Evolutionary conservation across 345 rosid species (phyloP).

Genomic region (Toxicodendron radicans): DNA sequence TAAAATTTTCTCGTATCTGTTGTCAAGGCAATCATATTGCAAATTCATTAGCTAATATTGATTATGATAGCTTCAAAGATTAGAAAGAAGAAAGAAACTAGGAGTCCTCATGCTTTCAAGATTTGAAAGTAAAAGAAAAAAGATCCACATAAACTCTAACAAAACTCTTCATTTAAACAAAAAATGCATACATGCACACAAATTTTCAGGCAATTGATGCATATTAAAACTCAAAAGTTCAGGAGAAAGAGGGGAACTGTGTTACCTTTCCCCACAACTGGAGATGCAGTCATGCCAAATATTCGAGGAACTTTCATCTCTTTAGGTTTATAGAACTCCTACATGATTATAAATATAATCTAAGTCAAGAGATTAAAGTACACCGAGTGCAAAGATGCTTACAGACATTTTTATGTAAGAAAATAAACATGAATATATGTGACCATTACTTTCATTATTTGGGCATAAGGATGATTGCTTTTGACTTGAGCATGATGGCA

Average conservation of each 20-base stretch:
- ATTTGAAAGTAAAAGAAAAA: no score
- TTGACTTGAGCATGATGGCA: constrained; percentile 93
- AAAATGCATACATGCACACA: neutral
- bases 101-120: no score
- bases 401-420: neutral
- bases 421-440: constrained; percentile 9
- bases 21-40: no score
- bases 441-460: constrained; percentile 82
- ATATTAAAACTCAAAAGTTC: constrained; percentile 1
- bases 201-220: neutral
- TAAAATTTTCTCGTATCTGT: no score
- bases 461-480: constrained; percentile 85
- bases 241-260: constrained; percentile 4
- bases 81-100: no score
- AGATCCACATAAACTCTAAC: neutral
- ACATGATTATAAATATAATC: constrained; percentile 31
- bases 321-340: constrained; percentile 69
- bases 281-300: constrained; percentile 99
- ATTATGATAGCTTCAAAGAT: no score
- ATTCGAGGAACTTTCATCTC: constrained; percentile 61
- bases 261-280: constrained; percentile 90
- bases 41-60: no score
- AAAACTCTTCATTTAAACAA: neutral
- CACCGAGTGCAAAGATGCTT: constrained; percentile 3
- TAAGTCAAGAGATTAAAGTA: constrained; percentile 21